Base-by-base conservation (phyloP, 345 rosid species). In the Eucalyptus erythrocorys region DNA sequence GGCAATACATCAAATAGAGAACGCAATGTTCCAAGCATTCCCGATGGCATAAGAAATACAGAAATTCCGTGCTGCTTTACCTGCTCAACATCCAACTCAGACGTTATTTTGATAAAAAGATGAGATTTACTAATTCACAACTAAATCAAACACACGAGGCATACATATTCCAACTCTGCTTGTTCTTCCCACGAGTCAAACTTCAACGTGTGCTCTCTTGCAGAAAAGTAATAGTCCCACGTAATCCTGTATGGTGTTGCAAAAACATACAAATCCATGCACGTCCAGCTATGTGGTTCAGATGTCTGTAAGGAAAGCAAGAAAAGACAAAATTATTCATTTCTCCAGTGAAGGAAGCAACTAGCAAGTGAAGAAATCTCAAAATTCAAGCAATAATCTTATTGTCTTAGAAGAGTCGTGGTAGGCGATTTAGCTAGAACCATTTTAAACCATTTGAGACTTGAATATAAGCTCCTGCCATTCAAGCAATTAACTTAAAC, bases 241-340 rank as follows among this genome's bases (percentile, higher is more conserved):
- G 98, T 98, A 87, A 97, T 89, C 93, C 99, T 93, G 90, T 96
- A 98, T 15, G 99, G 99, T 34, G 99, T 98, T 88, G 99, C 99
- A 87, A 98, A 98, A 42, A 98, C 99, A 90, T 98, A 98, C 45
- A 98, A 91, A 92, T 98, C 99, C 98, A 97, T 96, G 90, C 99
- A 97, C 8, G 99, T 95, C 96, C 99, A 97, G 90, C 99, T 98
- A 88, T 95, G 98, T 2, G 99, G 97, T 37, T 92, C 93, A 37
- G 96, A 94, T 79, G 98, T 96, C 99, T 98, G 94, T 86, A 91
- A 87, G 90, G 49, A 34, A 40, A 61, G 80, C 48, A 71, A 26
- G 27, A 68, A 68, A 68, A 76, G 2, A 76, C 42, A 43, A 6
- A 40, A 76, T 76, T 76, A 76, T 40, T 76, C 47, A 76, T 21